Evolutionary conservation across 2,329 filamentous ascomycete species (phyloP), one percentile per base, ranked within the genome.

Genomic region (Hypocreales sp.): DNA sequence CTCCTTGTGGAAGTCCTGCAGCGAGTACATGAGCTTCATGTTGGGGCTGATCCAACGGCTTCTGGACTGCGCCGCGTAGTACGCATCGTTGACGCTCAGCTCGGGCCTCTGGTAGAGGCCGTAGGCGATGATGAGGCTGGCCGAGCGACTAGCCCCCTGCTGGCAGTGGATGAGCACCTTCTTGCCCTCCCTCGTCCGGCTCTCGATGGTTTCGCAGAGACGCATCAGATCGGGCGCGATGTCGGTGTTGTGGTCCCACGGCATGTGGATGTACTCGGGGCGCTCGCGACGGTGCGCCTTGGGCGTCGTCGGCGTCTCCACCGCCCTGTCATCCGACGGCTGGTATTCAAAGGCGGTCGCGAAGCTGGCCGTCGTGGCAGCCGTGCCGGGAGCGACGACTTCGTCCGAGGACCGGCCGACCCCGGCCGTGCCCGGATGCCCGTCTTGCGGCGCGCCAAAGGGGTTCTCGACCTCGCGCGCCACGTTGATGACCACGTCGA

Each of bases 11-110:
- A 86, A 87, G 43, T 87, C 80, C 47, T 86, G 80, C 25, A 92
- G 58, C 39, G 82, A 84, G 61, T 90, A 90, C 64, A 92, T 84
- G 38, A 92, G 61, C 39, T 81, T 81, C 82, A 92, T 92, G 50
- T 92, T 92, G 0, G 81, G 81, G 32, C 81, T 84, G 40, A 92
- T 87, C 81, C 82, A 92, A 44, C 67, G 72, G 50, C 81, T 90
- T 53, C 79, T 79, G 29, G 70, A 65, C 52, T 92, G 83, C 3
- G 82, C 80, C 3, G 74, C 67, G 45, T 83, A 73, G 46, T 90
- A 90, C 3, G 81, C 79, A 46, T 87, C 79, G 43, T 87, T 84
- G 28, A 87, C 79, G 39, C 67, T 81, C 41, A 83, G 55, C 5
- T 72, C 65, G 2, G 80, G 79, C 33, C 82, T 79, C 45, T 77